A percentile compares a stretch with the other conserved stretches of the same genome.
Conservation (phyloP, 129 eudicot species). For the Arctium lappa region DNA sequence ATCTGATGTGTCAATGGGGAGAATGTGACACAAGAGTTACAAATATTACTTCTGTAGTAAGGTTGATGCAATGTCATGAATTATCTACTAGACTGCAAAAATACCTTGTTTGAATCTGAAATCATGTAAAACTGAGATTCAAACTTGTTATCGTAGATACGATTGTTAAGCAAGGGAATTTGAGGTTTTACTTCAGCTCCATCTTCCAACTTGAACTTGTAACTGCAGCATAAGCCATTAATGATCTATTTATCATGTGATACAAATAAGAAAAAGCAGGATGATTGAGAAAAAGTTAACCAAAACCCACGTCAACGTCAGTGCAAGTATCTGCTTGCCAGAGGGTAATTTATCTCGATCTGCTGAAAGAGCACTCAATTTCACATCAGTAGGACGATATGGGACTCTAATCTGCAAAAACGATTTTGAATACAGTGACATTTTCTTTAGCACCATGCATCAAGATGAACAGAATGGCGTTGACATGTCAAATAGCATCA, state of each 20-base stretch:
- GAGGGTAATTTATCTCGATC: slow-evolving; percentile 90
- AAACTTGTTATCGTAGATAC: slow-evolving; percentile 90
- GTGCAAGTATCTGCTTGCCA: slow-evolving; percentile 89
- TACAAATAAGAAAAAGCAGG: not conserved
- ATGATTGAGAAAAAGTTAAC: not conserved
- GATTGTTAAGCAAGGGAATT: slow-evolving; percentile 89
- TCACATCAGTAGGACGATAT: slow-evolving; percentile 71
- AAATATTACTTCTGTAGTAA: not conserved
- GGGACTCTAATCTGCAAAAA: slow-evolving; percentile 79
- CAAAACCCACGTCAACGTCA: slow-evolving; percentile 76
- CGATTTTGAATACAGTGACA: not conserved
- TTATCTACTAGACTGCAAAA: not conserved
- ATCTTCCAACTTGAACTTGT: slow-evolving; percentile 91
- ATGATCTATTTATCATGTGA: not conserved
- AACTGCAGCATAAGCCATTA: slow-evolving; percentile 49
- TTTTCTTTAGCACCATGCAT: slow-evolving; percentile 1
- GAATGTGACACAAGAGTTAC: not conserved
- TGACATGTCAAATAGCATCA: not conserved
- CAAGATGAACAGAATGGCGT: not conserved
- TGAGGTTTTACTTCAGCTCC: slow-evolving; percentile 80
- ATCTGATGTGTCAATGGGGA: not conserved
- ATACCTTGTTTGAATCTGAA: slow-evolving; percentile 93
- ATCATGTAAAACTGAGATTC: slow-evolving; percentile 99
- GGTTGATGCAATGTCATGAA: slow-evolving; percentile 5
- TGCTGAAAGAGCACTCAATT: slow-evolving; percentile 72